A percentile compares a stretch with the other conserved stretches of the same genome.
These are phyloP conservation scores for Limtongia smithiae DNA, from an alignment of 805 yeast species.

Conservation along the genomic window DNA sequence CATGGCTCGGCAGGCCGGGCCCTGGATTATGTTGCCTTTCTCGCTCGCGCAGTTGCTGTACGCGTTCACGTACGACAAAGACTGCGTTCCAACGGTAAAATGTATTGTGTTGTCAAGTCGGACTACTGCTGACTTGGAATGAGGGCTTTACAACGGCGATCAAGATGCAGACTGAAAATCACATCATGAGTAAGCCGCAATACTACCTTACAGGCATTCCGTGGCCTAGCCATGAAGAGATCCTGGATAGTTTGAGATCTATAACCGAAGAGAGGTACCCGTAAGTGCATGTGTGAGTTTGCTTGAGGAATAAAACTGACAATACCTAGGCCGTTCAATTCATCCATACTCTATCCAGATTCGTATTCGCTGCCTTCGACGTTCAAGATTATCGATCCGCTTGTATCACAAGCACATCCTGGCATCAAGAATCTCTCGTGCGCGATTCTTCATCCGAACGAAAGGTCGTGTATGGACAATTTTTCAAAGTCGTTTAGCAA, in stretches of 20 bases:
- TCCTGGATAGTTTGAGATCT: constrained; percentile 35
- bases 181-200: constrained; percentile 35
- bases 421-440: constrained; percentile 25
- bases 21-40: constrained; percentile 43
- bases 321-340: constrained; percentile 23
- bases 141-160: constrained; percentile 34
- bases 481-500: constrained; percentile 6
- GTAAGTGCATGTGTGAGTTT: constrained; percentile 28
- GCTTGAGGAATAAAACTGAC: not conserved
- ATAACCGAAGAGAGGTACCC: constrained; percentile 38
- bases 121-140: not conserved
- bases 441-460: constrained; percentile 25
- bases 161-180: constrained; percentile 34
- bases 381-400: constrained; percentile 19
- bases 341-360: constrained; percentile 29
- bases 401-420: constrained; percentile 28
- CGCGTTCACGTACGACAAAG: constrained; percentile 38
- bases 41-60: constrained; percentile 42
- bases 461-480: constrained; percentile 22
- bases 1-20: constrained; percentile 39
- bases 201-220: constrained; percentile 33
- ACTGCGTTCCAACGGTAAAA: constrained; percentile 34
- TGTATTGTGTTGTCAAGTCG: not conserved
- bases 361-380: constrained; percentile 23
- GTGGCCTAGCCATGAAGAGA: constrained; percentile 38